Percentiles rank a stretch among this genome's conserved stretches.
Evolutionary conservation across 164 flowering plant genomes (phyloP).

Genomic region (Stephania yunnanensis): DNA sequence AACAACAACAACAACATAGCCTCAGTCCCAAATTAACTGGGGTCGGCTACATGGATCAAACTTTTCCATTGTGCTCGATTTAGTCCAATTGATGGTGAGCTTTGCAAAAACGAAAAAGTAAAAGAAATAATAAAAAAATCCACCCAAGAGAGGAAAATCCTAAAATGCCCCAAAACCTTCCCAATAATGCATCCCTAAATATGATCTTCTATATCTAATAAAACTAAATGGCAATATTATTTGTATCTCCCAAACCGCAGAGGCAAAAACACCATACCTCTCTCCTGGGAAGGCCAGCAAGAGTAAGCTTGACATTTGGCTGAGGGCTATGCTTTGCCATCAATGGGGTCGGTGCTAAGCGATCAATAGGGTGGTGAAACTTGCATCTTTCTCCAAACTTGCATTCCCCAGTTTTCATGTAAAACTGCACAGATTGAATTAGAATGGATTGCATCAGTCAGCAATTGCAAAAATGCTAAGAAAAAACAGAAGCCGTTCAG

Average conservation of each 20-base stretch:
- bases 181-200: no score
- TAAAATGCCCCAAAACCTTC: no score
- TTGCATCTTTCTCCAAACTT: constrained; percentile 80
- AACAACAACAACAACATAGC: no score
- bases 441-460: not conserved
- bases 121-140: no score
- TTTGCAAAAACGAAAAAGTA: no score
- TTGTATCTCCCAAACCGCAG: not conserved
- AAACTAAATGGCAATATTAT: not conserved
- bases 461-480: no score
- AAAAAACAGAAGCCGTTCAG: not conserved
- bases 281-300: constrained; percentile 92
- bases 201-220: no score
- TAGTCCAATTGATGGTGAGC: no score
- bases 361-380: constrained; percentile 86
- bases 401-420: constrained; percentile 91
- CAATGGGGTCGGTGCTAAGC: constrained; percentile 42
- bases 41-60: no score
- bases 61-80: no score
- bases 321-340: constrained; percentile 29
- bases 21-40: no score
- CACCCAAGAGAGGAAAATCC: no score
- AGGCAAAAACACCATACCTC: constrained; percentile 48
- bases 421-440: constrained; percentile 39
- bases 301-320: constrained; percentile 68